Base-by-base conservation (phyloP, 257 asterid species). In the Linderniella brevidens region DNA sequence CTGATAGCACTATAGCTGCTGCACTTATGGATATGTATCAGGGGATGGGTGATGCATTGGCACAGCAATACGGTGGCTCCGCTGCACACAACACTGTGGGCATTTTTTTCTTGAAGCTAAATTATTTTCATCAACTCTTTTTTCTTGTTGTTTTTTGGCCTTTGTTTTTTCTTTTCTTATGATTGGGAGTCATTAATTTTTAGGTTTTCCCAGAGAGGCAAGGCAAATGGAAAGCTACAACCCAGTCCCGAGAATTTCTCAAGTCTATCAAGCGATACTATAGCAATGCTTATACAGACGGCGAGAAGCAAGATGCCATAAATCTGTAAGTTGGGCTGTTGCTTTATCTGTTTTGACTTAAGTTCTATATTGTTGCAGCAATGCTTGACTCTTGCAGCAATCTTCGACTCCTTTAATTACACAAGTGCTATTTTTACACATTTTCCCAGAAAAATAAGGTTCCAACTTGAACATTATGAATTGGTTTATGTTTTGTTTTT, bases 1-100 rank as follows among this genome's bases (percentile, higher is more conserved):
- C 94, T 52, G 93, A 84, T 68, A 88, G 98, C 60, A 88, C 92
- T 70, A 80, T 88, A 60, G 98, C 98, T 49, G 93, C 94, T 68
- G 94, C 95, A 48, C 86, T 88, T 52, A 88, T 88, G 98, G 98
- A 84, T 66, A 88, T 88, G 98, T 88, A 88, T 66, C 95, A 78
- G 80, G 66, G 80, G 64, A 88, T 84, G 98, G 98, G 98, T 52
- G 98, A 88, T 68, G 98, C 98, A 43, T 72, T 88, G 65, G 98
- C 98, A 11, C 98, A 88, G 59, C 98, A 88, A 53, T 88, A 88
- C 71, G 95, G 98, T 56, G 98, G 98, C 68, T 90, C 98, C 13
- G 96, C 92, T 19, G 98, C 98, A 36, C 98, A 90, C 66, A 90
- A 90, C 64, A 84, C 87, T 19, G 98, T 90, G 74, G 57, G 69